phyloP scores from a whole-genome alignment of 768 basidiomycete species.

The Termitomyces sp. region DNA sequence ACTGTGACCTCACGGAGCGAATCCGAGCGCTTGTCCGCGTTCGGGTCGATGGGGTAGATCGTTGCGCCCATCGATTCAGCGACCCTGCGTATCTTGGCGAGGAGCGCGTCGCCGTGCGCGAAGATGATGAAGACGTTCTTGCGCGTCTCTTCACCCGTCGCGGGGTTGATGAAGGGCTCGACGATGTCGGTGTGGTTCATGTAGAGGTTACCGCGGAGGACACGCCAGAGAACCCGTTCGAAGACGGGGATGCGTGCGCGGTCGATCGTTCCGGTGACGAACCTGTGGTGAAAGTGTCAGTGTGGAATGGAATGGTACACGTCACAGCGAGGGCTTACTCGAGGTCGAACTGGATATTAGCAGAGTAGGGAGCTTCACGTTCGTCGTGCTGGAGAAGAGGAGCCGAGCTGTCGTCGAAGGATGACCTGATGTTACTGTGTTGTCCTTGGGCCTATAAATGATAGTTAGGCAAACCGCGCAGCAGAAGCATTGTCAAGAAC shows the following conservation, averaged over 20 bases:
- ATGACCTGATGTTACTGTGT: slow-evolving; percentile 77
- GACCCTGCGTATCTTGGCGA: slow-evolving; percentile 96
- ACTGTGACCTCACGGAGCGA: slow-evolving; percentile 85
- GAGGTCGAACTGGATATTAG: slow-evolving; percentile 73
- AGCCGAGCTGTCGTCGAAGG: slow-evolving; percentile 89
- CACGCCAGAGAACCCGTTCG: slow-evolving; percentile 97
- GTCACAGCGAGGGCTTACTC: slow-evolving; percentile 54
- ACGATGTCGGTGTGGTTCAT: slow-evolving; percentile 98
- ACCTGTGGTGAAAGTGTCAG: slow-evolving; percentile 44
- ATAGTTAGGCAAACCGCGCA: slow-evolving; percentile 11
- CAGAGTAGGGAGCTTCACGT: slow-evolving; percentile 61
- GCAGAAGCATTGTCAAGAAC: neutral
- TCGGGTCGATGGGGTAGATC: slow-evolving; percentile 93
- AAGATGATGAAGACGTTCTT: slow-evolving; percentile 99
- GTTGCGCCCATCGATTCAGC: slow-evolving; percentile 99
- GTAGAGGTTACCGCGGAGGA: slow-evolving; percentile 95
- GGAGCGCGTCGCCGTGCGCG: slow-evolving; percentile 89
- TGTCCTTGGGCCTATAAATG: slow-evolving; percentile 68
- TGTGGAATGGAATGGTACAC: neutral
- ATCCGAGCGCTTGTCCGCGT: slow-evolving; percentile 88
- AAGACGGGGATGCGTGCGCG: slow-evolving; percentile 89
- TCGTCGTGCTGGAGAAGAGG: slow-evolving; percentile 93
- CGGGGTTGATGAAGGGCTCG: slow-evolving; percentile 89
- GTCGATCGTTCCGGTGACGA: slow-evolving; percentile 96
- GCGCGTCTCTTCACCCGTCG: slow-evolving; percentile 77